Evolutionary conservation across 148 eudicot species (phyloP).

Genomic region (Polygonum maritimum): DNA sequence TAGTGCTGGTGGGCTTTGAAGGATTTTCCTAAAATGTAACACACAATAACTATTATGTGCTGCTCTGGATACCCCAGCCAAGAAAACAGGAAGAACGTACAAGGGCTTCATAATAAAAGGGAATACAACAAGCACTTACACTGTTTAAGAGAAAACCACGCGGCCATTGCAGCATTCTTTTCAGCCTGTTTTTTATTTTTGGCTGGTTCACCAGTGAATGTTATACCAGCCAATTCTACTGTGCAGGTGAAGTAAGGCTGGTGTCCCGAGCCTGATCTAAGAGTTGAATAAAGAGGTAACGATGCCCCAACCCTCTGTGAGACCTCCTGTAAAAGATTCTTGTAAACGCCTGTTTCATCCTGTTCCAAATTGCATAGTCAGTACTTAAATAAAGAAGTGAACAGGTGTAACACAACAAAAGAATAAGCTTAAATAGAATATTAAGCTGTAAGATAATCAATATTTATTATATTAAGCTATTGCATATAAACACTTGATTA

Average conservation of each 20-base stretch:
- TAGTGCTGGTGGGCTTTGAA: background rate
- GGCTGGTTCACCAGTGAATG: constrained; percentile 9
- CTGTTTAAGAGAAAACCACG: constrained; percentile 13
- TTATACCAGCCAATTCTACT: constrained; percentile 12
- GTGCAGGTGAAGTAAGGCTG: constrained; percentile 11
- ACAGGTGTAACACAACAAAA: background rate
- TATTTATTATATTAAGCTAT: background rate
- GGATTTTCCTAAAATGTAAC: background rate
- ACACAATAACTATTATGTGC: background rate
- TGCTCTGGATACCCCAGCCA: background rate
- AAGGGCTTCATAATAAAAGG: background rate
- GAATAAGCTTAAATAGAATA: background rate
- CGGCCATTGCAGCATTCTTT: constrained; percentile 11
- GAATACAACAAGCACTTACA: constrained; percentile 1
- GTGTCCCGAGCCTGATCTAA: constrained; percentile 10
- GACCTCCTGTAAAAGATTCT: constrained; percentile 16
- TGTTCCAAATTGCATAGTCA: constrained; percentile 6
- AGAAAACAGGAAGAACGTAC: background rate
- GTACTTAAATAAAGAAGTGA: background rate
- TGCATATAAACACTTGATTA: background rate
- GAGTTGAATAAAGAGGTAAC: constrained; percentile 10
- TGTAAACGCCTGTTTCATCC: constrained; percentile 21
- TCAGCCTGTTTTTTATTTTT: constrained; percentile 14
- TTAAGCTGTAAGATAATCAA: background rate
- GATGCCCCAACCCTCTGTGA: constrained; percentile 16